Evolutionary conservation across 352 stramenopile genomes (phyloP).

Genomic region (Globisporangium barbulae): DNA sequence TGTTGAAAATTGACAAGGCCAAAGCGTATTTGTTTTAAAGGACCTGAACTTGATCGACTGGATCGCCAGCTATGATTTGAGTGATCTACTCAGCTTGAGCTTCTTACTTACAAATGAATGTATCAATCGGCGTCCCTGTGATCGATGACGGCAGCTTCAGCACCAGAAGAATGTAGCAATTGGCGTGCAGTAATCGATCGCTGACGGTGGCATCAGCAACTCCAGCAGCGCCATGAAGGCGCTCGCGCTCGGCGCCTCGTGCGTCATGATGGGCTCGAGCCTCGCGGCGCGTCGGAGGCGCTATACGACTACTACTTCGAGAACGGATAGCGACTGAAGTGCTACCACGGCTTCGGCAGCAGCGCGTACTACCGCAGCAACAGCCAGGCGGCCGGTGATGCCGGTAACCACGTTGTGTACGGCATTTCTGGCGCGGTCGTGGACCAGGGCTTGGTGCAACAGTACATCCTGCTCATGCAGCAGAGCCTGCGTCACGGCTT

Average conservation of each 20-base stretch:
- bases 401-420: conserved; percentile 94
- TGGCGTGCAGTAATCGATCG: conserved; percentile 37
- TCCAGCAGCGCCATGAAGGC: conserved; percentile 98
- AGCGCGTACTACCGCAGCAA: conserved; percentile 87
- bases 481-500: conserved; percentile 97
- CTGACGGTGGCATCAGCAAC: conserved; percentile 96
- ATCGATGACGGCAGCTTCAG: conserved; percentile 16
- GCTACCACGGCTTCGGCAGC: conserved; percentile 98
- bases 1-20: no score
- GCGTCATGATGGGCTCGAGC: conserved; percentile 99
- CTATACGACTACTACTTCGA: conserved; percentile 99
- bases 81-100: no score
- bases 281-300: conserved; percentile 96
- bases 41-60: no score
- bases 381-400: conserved; percentile 36
- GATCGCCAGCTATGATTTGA: no score
- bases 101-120: no score
- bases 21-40: no score
- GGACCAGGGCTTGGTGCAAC: conserved; percentile 96
- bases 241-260: conserved; percentile 93
- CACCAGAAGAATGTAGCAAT: no score
- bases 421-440: conserved; percentile 96
- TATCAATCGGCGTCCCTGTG: conserved; percentile 88
- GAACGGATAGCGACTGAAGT: conserved; percentile 97
- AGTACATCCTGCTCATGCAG: conserved; percentile 98